Evolutionary conservation across 2,329 filamentous ascomycete genomes (phyloP).

Genomic region (Malbranchea zuffiana): DNA sequence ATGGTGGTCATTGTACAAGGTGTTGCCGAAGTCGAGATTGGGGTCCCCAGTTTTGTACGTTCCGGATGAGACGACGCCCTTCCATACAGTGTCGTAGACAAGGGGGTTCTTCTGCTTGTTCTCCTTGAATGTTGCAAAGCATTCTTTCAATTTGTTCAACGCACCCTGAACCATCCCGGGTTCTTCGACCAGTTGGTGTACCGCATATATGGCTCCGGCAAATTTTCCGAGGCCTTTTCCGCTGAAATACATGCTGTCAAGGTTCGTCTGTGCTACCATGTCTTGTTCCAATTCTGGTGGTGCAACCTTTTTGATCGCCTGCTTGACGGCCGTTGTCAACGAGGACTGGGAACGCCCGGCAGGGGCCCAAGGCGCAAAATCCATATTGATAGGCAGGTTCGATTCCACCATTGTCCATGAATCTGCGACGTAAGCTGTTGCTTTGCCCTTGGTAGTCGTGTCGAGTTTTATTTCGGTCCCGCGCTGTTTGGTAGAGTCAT

Average conservation of each 20-base stretch:
- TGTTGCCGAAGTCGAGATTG: constrained; percentile 79
- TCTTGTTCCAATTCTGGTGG: constrained; percentile 65
- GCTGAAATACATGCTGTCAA: constrained; percentile 85
- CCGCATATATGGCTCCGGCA: constrained; percentile 55
- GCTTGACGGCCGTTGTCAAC: constrained; percentile 42
- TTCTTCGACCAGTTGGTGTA: constrained; percentile 53
- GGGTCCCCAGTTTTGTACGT: constrained; percentile 59
- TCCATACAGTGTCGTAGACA: constrained; percentile 54
- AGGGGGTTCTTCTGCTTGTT: constrained; percentile 57
- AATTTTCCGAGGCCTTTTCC: constrained; percentile 79
- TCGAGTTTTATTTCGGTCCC: constrained; percentile 51
- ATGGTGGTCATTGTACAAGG: constrained; percentile 57
- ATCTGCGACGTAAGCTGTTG: constrained; percentile 59
- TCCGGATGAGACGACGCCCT: constrained; percentile 66
- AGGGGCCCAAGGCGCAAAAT: constrained; percentile 67
- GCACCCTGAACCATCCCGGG: constrained; percentile 46
- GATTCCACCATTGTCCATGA: constrained; percentile 68
- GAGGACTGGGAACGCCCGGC: constrained; percentile 26
- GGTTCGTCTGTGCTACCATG: constrained; percentile 59
- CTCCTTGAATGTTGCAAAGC: constrained; percentile 54
- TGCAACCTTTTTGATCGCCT: constrained; percentile 51
- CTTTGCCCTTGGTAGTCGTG: constrained; percentile 76
- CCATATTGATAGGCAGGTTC: constrained; percentile 60
- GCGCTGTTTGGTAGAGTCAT: constrained; percentile 42
- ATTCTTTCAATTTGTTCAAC: constrained; percentile 51